Base-by-base conservation (phyloP, 2,329 filamentous ascomycete genomes). In the Penicillium sp. region DNA sequence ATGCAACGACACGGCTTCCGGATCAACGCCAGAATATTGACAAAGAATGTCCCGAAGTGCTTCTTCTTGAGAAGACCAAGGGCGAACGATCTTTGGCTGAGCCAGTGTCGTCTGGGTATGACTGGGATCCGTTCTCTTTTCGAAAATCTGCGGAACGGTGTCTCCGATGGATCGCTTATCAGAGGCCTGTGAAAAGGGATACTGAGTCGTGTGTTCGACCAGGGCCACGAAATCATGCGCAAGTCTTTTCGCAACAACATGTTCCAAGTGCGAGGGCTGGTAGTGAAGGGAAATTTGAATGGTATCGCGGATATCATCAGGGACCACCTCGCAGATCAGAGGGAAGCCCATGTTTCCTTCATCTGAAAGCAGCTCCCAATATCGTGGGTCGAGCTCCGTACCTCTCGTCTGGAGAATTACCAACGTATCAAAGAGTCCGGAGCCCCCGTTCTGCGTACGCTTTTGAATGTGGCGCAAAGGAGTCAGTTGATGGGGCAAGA, bases 351-450 rank as follows among this genome's bases (percentile, higher is more conserved):
- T 79, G 2, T 81, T 75, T 26, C 83, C 80, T 43, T 74, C 63
- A 40, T 85, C 81, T 8, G 78, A 68, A 39, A 79, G 62, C 21
- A 81, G 61, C 17, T 66, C 73, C 82, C 82, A 84, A 29, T 84
- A 74, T 1, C 63, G 56, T n/a, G 68, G 24, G 54, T 84, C 73
- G 7, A 84, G 66, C 1, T 68, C 55, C 8, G 57, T 49, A 6
- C 76, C 63, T 0, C 82, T 78, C 36, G 87, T 85, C 65, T 97
- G 92, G 9, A 96, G 75, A 42, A 97, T 82, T 13, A 97, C 75
- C 24, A 96, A 73, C 1, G 88, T 89, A 65, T 96, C 90, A 67
- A 96, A 96, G 0, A 96, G 74, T 10, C 78, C 78, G 15, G 72
- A 71, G 1, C 80, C 78, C 51, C 79, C 67, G 50, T 69, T 52